Conservation (phyloP, 2,329 filamentous ascomycete genomes). For the Cadophora sp. region DNA sequence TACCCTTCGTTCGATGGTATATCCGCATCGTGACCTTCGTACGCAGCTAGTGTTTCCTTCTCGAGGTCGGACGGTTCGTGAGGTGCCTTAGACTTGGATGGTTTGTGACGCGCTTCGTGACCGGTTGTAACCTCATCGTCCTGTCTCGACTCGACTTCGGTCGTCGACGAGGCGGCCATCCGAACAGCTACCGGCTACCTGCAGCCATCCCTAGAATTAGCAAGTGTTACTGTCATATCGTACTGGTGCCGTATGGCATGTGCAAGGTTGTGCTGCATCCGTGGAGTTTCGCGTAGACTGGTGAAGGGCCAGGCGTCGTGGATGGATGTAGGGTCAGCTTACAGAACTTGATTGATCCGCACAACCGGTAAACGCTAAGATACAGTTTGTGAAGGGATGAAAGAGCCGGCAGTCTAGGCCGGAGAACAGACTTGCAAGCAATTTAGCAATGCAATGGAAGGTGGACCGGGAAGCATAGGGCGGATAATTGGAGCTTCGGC, state of each 20-base stretch:
- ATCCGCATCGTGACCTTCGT: slow-evolving; percentile 47
- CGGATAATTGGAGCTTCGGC: slow-evolving; percentile 1
- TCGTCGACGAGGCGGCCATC: slow-evolving; percentile 13
- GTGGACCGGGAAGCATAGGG: neutral
- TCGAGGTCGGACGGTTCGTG: slow-evolving; percentile 23
- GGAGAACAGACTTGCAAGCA: neutral
- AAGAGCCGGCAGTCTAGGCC: neutral
- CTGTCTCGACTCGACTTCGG: slow-evolving; percentile 11
- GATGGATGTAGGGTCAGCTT: neutral
- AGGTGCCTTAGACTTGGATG: neutral
- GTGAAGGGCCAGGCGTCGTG: neutral
- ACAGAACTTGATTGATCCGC: slow-evolving; percentile 9
- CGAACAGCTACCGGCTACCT: slow-evolving; percentile 15
- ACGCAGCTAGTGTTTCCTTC: slow-evolving; percentile 27
- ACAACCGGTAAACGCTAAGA: slow-evolving; percentile 9
- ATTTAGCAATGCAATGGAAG: neutral
- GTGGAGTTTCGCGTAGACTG: slow-evolving; percentile 8
- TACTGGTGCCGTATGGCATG: slow-evolving; percentile 7
- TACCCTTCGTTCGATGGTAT: slow-evolving; percentile 56
- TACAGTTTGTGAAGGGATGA: too few relatives aligned
- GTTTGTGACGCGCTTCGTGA: slow-evolving; percentile 9
- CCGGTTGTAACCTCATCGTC: slow-evolving; percentile 4
- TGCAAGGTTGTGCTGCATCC: neutral
- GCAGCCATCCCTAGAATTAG: slow-evolving; percentile 2
- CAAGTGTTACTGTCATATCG: slow-evolving; percentile 3